Percentiles rank a stretch among this genome's conserved stretches.
Evolutionary conservation across 352 stramenopile species (phyloP).

Genomic region (Globisporangium parvum): DNA sequence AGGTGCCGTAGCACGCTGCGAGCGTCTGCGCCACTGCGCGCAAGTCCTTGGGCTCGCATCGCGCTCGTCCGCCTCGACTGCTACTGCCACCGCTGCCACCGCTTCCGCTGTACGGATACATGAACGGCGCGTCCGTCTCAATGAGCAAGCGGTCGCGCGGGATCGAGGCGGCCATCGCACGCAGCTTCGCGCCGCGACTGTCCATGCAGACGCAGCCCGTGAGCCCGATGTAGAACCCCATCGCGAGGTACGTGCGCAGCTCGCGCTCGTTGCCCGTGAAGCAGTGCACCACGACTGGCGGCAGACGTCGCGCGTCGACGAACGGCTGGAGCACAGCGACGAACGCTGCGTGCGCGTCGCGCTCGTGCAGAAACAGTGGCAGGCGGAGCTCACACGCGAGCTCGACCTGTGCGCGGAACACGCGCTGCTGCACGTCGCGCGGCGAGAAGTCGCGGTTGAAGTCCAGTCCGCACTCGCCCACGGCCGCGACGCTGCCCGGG

Average conservation of each 20-base stretch:
- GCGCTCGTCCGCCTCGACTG: slow-evolving; percentile 22
- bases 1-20: slow-evolving; percentile 32
- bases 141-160: slow-evolving; percentile 58
- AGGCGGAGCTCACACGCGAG: no score
- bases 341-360: slow-evolving; percentile 52
- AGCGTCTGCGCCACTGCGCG: slow-evolving; percentile 53
- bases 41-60: slow-evolving; percentile 66
- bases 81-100: no score
- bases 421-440: no score
- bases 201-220: slow-evolving; percentile 72
- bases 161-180: slow-evolving; percentile 31
- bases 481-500: no score
- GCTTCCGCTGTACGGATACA: slow-evolving; percentile 49
- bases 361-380: no score
- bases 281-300: slow-evolving; percentile 63
- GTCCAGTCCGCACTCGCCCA: no score
- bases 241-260: slow-evolving; percentile 41
- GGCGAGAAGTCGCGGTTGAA: no score
- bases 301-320: slow-evolving; percentile 24
- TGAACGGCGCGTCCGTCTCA: slow-evolving; percentile 75
- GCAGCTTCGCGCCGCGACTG: slow-evolving; percentile 35
- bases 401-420: no score
- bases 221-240: slow-evolving; percentile 72
- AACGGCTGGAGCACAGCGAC: slow-evolving; percentile 34
- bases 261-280: slow-evolving; percentile 58